Evolutionary conservation across 2,329 filamentous ascomycete genomes (phyloP).

Genomic region (Cladophialophora psammophila): DNA sequence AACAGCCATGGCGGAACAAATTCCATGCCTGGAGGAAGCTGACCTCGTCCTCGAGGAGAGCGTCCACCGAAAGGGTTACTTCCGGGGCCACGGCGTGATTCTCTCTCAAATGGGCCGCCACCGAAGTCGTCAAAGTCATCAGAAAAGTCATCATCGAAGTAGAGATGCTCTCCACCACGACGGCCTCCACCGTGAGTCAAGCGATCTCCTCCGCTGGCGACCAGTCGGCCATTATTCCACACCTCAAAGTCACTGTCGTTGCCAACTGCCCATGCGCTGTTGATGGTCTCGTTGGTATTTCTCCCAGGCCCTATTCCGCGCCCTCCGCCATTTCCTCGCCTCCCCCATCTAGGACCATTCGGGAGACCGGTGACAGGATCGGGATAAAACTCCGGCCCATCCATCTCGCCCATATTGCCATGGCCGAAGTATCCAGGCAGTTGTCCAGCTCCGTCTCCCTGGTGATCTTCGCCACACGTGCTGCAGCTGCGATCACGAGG

Average conservation of each 20-base stretch:
- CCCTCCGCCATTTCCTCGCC: background rate
- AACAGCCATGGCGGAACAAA: background rate
- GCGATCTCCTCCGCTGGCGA: background rate
- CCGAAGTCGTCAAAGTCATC: background rate
- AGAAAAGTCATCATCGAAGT: background rate
- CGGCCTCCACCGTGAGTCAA: background rate
- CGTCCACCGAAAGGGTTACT: background rate
- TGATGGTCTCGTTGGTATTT: background rate
- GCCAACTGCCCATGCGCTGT: background rate
- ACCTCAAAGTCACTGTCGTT: background rate
- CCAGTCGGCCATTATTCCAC: conserved; percentile 8
- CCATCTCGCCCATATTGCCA: background rate
- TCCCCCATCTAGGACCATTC: background rate
- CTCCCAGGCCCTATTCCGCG: background rate
- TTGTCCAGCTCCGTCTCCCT: conserved; percentile 2
- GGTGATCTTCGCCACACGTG: background rate
- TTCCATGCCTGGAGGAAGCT: background rate
- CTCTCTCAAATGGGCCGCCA: background rate
- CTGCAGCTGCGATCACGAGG: background rate
- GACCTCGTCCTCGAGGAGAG: background rate
- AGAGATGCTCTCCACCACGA: background rate
- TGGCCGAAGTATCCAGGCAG: conserved; percentile 13
- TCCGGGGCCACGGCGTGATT: background rate
- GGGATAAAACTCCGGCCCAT: conserved; percentile 9
- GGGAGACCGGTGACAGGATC: background rate